Conservation (phyloP, 2,329 filamentous ascomycete species). For the Ophiostoma novo-ulmi region DNA sequence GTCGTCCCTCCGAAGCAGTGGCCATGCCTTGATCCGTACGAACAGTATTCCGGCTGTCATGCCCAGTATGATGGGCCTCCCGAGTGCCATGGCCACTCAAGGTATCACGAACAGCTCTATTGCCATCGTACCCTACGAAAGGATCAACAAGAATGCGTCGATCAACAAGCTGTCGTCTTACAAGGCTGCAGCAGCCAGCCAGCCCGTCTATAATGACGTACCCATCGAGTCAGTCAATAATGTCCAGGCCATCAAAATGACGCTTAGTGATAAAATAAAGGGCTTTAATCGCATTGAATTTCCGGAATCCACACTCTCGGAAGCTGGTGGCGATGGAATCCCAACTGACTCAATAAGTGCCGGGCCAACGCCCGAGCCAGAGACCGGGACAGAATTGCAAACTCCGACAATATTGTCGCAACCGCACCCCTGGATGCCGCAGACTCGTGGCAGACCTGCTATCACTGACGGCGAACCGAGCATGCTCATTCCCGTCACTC, state of each 20-base stretch:
- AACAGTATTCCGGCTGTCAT: background rate
- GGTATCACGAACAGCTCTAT: background rate
- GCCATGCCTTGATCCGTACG: background rate
- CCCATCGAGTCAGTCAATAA: background rate
- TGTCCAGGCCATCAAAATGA: background rate
- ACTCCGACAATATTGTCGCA: background rate
- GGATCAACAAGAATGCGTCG: background rate
- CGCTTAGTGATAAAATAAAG: background rate
- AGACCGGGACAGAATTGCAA: background rate
- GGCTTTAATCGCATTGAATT: background rate
- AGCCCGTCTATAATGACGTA: conserved; percentile 29
- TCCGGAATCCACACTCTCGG: background rate
- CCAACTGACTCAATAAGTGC: too few species aligned
- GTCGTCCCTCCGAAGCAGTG: background rate
- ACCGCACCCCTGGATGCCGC: background rate
- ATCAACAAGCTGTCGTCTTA: background rate
- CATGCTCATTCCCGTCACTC: background rate
- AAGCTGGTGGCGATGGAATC: background rate
- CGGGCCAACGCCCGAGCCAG: background rate
- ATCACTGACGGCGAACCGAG: too few species aligned
- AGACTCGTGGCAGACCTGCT: too few species aligned
- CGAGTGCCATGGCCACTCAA: background rate
- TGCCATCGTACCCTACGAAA: background rate
- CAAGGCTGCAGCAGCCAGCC: conserved; percentile 29
- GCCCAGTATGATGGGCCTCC: too few species aligned